Conservation (phyloP, 1,284 basidiomycete species). For the Hypsizygus ulmarius region DNA sequence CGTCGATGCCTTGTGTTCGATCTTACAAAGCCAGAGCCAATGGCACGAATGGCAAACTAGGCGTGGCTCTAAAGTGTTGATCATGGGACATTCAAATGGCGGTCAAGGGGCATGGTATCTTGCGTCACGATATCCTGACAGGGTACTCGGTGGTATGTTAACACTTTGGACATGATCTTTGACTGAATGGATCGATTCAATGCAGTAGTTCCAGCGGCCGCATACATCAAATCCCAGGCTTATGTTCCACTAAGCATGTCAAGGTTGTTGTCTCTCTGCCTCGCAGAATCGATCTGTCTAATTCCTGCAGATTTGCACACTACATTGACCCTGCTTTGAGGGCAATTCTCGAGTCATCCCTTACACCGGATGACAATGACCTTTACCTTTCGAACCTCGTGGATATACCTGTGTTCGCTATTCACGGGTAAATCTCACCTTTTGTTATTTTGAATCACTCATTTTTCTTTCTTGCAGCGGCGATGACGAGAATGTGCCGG, state of each 20-base stretch:
- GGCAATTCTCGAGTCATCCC: constrained; percentile 66
- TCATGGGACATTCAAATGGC: constrained; percentile 91
- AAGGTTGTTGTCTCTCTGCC: constrained; percentile 35
- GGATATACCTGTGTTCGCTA: constrained; percentile 65
- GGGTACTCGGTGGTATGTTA: constrained; percentile 58
- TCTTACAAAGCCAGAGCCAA: constrained; percentile 34
- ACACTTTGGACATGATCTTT: neutral
- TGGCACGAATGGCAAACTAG: constrained; percentile 45
- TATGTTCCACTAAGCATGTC: constrained; percentile 77
- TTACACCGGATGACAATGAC: constrained; percentile 86
- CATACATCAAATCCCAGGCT: constrained; percentile 80
- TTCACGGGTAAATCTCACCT: constrained; percentile 62
- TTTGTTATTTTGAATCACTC: constrained; percentile 2
- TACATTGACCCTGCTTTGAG: constrained; percentile 74
- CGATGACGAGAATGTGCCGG: constrained; percentile 75
- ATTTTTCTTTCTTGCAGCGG: constrained; percentile 42
- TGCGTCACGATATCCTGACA: constrained; percentile 74
- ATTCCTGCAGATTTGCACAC: constrained; percentile 53
- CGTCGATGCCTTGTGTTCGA: constrained; percentile 50
- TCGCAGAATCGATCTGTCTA: neutral
- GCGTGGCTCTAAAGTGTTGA: constrained; percentile 44
- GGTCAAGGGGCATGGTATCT: constrained; percentile 88
- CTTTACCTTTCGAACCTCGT: constrained; percentile 77
- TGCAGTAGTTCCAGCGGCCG: constrained; percentile 66
- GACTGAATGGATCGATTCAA: neutral